Conservation (phyloP, 805 yeast species). For the Nakazawaea ambrosiae region DNA sequence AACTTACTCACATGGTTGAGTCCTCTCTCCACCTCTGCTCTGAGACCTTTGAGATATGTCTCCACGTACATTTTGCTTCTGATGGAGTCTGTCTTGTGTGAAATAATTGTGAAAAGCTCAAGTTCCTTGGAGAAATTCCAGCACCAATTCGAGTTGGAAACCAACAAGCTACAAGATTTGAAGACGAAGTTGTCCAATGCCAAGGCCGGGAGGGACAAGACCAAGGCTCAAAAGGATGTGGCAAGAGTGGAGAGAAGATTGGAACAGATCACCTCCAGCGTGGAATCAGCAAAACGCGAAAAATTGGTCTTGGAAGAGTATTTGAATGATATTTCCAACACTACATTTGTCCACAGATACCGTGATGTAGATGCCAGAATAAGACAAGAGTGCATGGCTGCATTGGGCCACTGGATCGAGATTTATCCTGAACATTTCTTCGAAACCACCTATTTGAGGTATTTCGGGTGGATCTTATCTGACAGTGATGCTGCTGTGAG, state of each 20-base stretch:
- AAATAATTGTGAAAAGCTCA: conserved; percentile 31
- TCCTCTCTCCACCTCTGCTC: conserved; percentile 59
- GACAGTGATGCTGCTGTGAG: conserved; percentile 60
- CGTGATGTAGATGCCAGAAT: conserved; percentile 72
- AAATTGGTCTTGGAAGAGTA: conserved; percentile 47
- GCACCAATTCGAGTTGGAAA: conserved; percentile 31
- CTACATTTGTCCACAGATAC: conserved; percentile 68
- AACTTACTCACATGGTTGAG: conserved; percentile 70
- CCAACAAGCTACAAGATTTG: conserved; percentile 23
- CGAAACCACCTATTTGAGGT: conserved; percentile 63
- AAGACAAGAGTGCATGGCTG: conserved; percentile 59
- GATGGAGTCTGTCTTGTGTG: conserved; percentile 56
- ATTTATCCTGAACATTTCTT: conserved; percentile 63
- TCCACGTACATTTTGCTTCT: conserved; percentile 53
- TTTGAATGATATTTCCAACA: conserved; percentile 57
- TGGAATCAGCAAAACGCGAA: conserved; percentile 37
- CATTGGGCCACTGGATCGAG: conserved; percentile 68
- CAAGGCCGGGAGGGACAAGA: conserved; percentile 20
- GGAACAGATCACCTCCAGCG: conserved; percentile 35
- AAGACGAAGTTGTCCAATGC: conserved; percentile 24
- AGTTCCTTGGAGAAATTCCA: conserved; percentile 34
- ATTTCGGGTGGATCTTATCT: conserved; percentile 81
- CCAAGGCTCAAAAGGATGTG: conserved; percentile 22
- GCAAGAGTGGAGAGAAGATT: conserved; percentile 32
- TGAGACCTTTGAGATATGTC: conserved; percentile 65